A percentile compares a stretch with the other conserved stretches of the same genome.
phyloP scores from a whole-genome alignment of 192 early-diverging fungal genomes.

The Coemansia sp. region DNA sequence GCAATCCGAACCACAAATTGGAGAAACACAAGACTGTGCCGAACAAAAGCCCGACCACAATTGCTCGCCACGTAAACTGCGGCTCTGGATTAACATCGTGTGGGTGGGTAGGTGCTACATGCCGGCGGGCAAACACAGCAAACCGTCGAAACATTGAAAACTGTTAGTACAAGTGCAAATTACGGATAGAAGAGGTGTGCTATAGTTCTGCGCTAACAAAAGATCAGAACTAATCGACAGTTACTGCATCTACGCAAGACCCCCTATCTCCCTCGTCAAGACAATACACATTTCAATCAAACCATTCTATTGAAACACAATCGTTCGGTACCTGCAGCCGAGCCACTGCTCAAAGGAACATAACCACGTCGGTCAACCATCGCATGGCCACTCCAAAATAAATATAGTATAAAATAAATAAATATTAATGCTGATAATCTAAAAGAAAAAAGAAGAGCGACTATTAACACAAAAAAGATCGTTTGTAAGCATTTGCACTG shows the following conservation, averaged over 20 bases:
- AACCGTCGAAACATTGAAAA: no score
- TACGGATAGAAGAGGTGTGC: no score
- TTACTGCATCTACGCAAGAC: no score
- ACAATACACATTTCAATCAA: not conserved
- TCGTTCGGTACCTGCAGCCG: conserved; percentile 13
- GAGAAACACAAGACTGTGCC: conserved; percentile 77
- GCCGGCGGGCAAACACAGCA: no score
- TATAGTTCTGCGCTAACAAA: no score
- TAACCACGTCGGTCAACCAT: conserved; percentile 33
- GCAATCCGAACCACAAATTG: conserved; percentile 88
- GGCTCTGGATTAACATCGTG: conserved; percentile 11
- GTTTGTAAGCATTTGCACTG: not conserved
- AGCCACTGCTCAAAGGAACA: conserved; percentile 24
- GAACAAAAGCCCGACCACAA: conserved; percentile 63
- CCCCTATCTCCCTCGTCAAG: not conserved
- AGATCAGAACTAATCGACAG: no score
- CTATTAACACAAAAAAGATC: not conserved
- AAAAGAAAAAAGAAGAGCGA: conserved; percentile 12
- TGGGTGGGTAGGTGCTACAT: no score
- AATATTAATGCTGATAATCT: not conserved
- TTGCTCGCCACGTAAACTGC: conserved; percentile 54
- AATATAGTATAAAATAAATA: not conserved
- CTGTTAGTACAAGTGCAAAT: no score
- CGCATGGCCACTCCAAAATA: conserved; percentile 1
- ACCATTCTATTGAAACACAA: no score